phyloP scores from a whole-genome alignment of 805 yeast genomes.

The Kregervanrija delftensis region DNA sequence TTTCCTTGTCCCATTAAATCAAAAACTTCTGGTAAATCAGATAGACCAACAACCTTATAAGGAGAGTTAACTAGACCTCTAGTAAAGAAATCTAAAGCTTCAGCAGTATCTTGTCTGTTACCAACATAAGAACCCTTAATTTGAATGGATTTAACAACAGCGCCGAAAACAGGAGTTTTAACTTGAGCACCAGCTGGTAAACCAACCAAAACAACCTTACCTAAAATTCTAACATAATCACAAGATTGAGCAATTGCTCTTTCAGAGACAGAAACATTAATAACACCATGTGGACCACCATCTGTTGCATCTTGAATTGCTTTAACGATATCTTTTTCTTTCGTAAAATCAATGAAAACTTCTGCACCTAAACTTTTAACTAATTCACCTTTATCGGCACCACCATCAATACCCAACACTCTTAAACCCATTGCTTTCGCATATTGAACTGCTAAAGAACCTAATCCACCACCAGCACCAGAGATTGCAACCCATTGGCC shows the following conservation, averaged over 20 bases:
- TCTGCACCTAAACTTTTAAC: constrained; percentile 58
- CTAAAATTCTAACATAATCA: constrained; percentile 52
- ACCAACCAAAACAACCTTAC: constrained; percentile 59
- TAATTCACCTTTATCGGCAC: constrained; percentile 54
- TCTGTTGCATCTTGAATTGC: constrained; percentile 35
- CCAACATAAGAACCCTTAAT: constrained; percentile 85
- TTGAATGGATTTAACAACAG: constrained; percentile 65
- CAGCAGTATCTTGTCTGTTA: constrained; percentile 80
- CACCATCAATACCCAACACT: constrained; percentile 70
- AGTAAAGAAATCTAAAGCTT: constrained; percentile 63
- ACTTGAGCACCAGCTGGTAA: constrained; percentile 76
- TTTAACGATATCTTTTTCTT: constrained; percentile 34
- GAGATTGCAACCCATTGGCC: constrained; percentile 73
- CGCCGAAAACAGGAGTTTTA: constrained; percentile 60
- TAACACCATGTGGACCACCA: constrained; percentile 61
- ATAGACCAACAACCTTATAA: constrained; percentile 68
- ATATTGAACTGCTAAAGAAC: constrained; percentile 68
- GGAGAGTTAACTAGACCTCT: constrained; percentile 61
- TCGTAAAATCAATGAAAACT: constrained; percentile 48
- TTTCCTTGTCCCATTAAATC: constrained; percentile 77
- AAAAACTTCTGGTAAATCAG: constrained; percentile 63
- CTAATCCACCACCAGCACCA: constrained; percentile 82
- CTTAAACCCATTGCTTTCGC: constrained; percentile 70
- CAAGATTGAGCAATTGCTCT: constrained; percentile 45
- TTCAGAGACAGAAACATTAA: constrained; percentile 56